A percentile compares a stretch with the other conserved stretches of the same genome.
Evolutionary conservation across 306 rosid genomes (phyloP).

Genomic region (Quercus aquifolioides): DNA sequence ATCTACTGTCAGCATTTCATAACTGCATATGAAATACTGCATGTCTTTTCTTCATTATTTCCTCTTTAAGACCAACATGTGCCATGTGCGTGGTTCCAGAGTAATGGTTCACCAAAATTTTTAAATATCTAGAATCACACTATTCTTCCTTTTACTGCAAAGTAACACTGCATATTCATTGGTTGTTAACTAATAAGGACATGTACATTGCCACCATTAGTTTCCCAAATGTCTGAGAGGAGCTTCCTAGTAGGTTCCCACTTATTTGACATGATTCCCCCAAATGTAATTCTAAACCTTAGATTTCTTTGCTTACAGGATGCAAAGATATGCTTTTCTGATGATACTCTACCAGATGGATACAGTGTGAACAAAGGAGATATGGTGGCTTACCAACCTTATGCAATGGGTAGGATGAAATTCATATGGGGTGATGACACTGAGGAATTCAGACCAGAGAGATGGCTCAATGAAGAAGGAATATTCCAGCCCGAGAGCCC

Average conservation of each 20-base stretch:
- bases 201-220: neutral
- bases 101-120: neutral
- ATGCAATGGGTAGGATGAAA: slow-evolving; percentile 89
- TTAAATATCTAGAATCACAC: slow-evolving; percentile 1
- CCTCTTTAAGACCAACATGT: neutral
- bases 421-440: slow-evolving; percentile 85
- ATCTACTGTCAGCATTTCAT: neutral
- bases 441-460: slow-evolving; percentile 62
- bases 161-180: neutral
- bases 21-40: neutral
- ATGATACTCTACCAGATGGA: slow-evolving; percentile 77
- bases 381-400: slow-evolving; percentile 60
- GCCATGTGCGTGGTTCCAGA: neutral
- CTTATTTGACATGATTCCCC: neutral
- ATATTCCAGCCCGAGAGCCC: slow-evolving; percentile 59
- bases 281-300: neutral
- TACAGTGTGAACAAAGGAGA: slow-evolving; percentile 61
- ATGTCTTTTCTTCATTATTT: neutral
- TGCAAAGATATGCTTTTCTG: slow-evolving; percentile 59
- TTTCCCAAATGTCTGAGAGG: neutral
- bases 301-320: slow-evolving; percentile 41
- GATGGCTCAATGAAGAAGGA: slow-evolving; percentile 70
- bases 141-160: neutral
- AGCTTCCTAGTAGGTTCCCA: neutral
- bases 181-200: neutral